Percentiles rank a stretch among this genome's conserved stretches.
These are phyloP conservation scores for Oryza longistaminata DNA, from an alignment of 176 grass and related monocot species.

Conservation along the genomic window DNA sequence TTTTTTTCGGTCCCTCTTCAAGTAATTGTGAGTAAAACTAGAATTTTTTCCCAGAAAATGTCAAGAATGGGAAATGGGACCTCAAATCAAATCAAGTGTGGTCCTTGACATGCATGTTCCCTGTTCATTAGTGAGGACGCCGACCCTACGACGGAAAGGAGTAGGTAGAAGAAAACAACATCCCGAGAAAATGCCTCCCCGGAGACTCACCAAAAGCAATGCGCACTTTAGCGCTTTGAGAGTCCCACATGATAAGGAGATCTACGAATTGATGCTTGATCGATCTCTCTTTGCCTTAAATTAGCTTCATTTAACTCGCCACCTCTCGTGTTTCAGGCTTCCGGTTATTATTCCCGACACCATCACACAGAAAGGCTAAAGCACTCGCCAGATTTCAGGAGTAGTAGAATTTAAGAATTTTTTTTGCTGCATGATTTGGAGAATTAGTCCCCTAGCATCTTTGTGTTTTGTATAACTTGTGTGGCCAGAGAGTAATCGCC, in stretches of 20 bases:
- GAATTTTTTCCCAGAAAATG: background rate
- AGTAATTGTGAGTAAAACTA: no score
- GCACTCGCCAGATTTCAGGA: background rate
- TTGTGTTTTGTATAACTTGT: background rate
- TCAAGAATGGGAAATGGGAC: background rate
- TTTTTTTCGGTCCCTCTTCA: no score
- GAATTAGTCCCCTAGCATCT: conserved; percentile 1
- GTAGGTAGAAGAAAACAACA: conserved; percentile 46
- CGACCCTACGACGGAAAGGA: conserved; percentile 4
- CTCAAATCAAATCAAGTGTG: background rate
- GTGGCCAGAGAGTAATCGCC: conserved; percentile 16
- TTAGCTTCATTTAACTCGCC: background rate
- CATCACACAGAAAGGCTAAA: conserved; percentile 7
- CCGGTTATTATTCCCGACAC: conserved; percentile 29
- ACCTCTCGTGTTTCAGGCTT: conserved; percentile 32
- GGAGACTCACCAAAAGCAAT: conserved; percentile 16
- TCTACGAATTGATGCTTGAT: background rate
- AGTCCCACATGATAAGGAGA: conserved; percentile 13
- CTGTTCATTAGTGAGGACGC: background rate
- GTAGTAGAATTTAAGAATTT: background rate
- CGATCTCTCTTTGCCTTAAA: background rate
- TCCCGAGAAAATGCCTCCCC: conserved; percentile 15
- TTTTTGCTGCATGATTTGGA: conserved; percentile 20
- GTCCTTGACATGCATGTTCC: conserved; percentile 12
- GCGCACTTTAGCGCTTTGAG: background rate